Evolutionary conservation across 2,329 filamentous ascomycete genomes (phyloP).

Genomic region (Colletotrichum musae): DNA sequence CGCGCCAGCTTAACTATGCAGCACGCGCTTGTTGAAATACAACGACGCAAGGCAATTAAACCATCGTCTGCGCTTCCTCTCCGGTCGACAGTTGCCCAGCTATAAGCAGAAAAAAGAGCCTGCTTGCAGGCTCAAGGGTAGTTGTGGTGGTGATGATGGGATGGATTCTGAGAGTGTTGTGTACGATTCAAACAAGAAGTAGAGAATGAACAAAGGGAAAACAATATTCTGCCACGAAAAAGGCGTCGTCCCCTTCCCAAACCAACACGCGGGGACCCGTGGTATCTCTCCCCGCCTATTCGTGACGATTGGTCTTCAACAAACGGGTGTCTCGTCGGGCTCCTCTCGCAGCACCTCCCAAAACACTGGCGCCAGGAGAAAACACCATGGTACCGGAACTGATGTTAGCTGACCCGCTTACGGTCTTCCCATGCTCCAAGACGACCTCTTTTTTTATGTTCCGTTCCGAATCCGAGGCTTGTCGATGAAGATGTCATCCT

Average conservation of each 20-base stretch:
- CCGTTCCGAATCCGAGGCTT: constrained; percentile 51
- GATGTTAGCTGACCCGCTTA: constrained; percentile 40
- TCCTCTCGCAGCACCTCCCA: constrained; percentile 13
- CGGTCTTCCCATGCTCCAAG: constrained; percentile 43
- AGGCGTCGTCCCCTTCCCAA: constrained; percentile 31
- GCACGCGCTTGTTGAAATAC: constrained; percentile 28
- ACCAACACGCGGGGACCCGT: constrained; percentile 34
- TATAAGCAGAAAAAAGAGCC: constrained; percentile 38
- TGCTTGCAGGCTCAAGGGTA: constrained; percentile 35
- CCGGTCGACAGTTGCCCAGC: constrained; percentile 20
- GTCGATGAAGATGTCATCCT: constrained; percentile 46
- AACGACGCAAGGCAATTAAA: constrained; percentile 25
- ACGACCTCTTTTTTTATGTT: constrained; percentile 46
- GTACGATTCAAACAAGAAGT: constrained; percentile 41
- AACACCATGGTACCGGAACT: constrained; percentile 32
- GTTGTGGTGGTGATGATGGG: constrained; percentile 15
- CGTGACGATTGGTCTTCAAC: constrained; percentile 34
- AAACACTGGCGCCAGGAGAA: constrained; percentile 23
- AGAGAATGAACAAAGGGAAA: constrained; percentile 42
- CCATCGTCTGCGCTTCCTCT: constrained; percentile 14
- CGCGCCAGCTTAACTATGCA: constrained; percentile 35
- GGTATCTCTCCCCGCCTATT: constrained; percentile 38
- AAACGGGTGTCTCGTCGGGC: constrained; percentile 27
- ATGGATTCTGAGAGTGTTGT: constrained; percentile 32
- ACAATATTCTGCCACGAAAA: constrained; percentile 39